A percentile compares a stretch with the other conserved stretches of the same genome.
phyloP scores from a whole-genome alignment of 2,329 filamentous ascomycete genomes.

The Hypoxylon sp. region DNA sequence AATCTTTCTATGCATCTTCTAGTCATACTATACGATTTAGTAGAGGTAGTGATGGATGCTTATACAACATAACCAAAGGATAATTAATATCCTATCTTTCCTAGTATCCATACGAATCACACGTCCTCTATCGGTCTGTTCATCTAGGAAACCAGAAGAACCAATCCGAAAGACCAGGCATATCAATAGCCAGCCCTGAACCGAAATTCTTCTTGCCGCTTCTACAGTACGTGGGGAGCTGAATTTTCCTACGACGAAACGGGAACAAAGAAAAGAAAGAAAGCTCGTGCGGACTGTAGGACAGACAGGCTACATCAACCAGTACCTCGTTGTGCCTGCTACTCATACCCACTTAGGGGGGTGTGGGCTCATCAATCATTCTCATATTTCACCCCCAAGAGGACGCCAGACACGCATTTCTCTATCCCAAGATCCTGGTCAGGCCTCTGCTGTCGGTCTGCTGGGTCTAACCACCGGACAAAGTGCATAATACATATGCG shows the following conservation, averaged over 20 bases:
- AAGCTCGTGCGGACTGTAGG: slow-evolving; percentile 41
- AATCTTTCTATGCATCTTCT: slow-evolving; percentile 27
- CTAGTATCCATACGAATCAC: slow-evolving; percentile 13
- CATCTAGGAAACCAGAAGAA: slow-evolving; percentile 11
- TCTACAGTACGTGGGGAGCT: slow-evolving; percentile 29
- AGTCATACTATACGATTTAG: slow-evolving; percentile 28
- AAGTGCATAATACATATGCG: slow-evolving; percentile 30
- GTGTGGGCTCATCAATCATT: slow-evolving; percentile 48
- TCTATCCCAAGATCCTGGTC: slow-evolving; percentile 39
- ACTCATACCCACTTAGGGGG: slow-evolving; percentile 40
- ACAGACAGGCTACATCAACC: slow-evolving; percentile 41
- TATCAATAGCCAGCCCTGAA: slow-evolving; percentile 27
- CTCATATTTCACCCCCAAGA: slow-evolving; percentile 35
- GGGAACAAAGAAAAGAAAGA: slow-evolving; percentile 46
- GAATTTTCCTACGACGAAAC: slow-evolving; percentile 32
- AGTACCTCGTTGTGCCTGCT: slow-evolving; percentile 35
- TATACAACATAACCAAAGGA: slow-evolving; percentile 14
- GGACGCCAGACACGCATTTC: slow-evolving; percentile 31
- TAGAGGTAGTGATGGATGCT: slow-evolving; percentile 29
- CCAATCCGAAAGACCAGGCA: slow-evolving; percentile 15
- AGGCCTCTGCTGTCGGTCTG: slow-evolving; percentile 25
- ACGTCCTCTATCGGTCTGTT: slow-evolving; percentile 16
- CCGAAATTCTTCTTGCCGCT: slow-evolving; percentile 31
- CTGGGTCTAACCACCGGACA: slow-evolving; percentile 24
- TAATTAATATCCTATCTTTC: slow-evolving; percentile 14